Conservation (phyloP, 306 rosid genomes). For the Corylus avellana region DNA sequence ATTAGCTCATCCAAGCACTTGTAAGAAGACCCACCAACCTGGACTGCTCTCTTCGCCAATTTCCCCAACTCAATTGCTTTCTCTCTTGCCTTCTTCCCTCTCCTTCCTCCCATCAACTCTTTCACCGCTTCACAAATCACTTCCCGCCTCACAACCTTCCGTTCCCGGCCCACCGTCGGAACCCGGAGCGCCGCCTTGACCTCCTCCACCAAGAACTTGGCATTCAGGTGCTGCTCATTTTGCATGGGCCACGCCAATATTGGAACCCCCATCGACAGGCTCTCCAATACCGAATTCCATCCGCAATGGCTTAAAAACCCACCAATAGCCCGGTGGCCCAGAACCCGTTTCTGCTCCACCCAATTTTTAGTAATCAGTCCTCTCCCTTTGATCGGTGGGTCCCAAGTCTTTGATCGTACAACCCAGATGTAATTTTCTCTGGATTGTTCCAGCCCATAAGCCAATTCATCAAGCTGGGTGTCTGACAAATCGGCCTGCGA, state of each 20-base stretch:
- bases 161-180: background rate
- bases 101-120: conserved; percentile 43
- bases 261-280: conserved; percentile 34
- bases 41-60: conserved; percentile 33
- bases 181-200: conserved; percentile 23
- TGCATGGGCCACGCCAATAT: conserved; percentile 40
- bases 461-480: conserved; percentile 37
- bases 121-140: conserved; percentile 28
- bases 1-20: conserved; percentile 15
- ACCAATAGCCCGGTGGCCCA: conserved; percentile 25
- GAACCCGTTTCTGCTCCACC: conserved; percentile 30
- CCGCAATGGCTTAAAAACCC: conserved; percentile 47
- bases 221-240: conserved; percentile 36
- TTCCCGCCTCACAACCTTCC: conserved; percentile 5
- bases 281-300: conserved; percentile 42
- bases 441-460: conserved; percentile 34
- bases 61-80: conserved; percentile 26
- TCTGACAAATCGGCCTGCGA: conserved; percentile 19
- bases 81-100: conserved; percentile 33
- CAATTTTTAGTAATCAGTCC: conserved; percentile 25
- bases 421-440: conserved; percentile 27
- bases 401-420: conserved; percentile 33
- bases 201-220: conserved; percentile 33
- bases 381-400: conserved; percentile 19
- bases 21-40: conserved; percentile 34